Base-by-base conservation (phyloP, 202 grass and related monocot genomes). In the Setaria italica region DNA sequence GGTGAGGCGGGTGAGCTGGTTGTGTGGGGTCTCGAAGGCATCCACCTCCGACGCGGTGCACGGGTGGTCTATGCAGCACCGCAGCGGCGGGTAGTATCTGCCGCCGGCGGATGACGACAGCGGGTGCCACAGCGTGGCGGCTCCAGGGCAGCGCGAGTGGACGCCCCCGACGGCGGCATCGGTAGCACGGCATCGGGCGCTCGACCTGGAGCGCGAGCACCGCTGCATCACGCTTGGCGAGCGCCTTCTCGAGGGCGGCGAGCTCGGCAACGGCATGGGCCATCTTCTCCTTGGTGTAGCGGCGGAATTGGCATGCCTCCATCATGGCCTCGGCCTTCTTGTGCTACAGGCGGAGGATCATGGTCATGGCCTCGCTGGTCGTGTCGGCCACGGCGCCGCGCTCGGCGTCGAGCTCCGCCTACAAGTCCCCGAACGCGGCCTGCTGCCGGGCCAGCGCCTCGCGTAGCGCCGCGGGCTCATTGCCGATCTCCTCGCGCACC, bases 311-410 rank as follows among this genome's bases (percentile, higher is more conserved):
- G 48, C 91, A 88, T 0, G 72, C 85, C 87, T 98, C 91, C 80
- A 98, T 91, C 91, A 91, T 90, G 47, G 87, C 89, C 84, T 98
- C 90, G 35, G 92, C 91, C 88, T 95, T 97, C 82, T 97, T 90
- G 17, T 87, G 89, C 90, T 93, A 92, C 25, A 97, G 90, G 33
- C 95, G 85, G 20, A 92, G 86, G 84, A 98, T 98, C 95, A 98
- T 98, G 10, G 85, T 89, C 89, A 93, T 95, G 62, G 91, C 86
- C 81, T 95, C 93, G 74, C 80, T 86, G 16, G 95, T 89, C 6
- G 92, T 91, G 11, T 89, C 85, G 11, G 91, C 92, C 14, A 91
- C 89, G 1, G 95, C 89, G 46, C 87, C 89, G 56, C 95, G 89
- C 91, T 95, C 95, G 6, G 90, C 93, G 11, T 95, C 89, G 47